Evolutionary conservation across 1,139 yeast genomes (phyloP), one percentile per base, ranked within the genome.

Genomic region (Spencermartinsiella ligniputridi): DNA sequence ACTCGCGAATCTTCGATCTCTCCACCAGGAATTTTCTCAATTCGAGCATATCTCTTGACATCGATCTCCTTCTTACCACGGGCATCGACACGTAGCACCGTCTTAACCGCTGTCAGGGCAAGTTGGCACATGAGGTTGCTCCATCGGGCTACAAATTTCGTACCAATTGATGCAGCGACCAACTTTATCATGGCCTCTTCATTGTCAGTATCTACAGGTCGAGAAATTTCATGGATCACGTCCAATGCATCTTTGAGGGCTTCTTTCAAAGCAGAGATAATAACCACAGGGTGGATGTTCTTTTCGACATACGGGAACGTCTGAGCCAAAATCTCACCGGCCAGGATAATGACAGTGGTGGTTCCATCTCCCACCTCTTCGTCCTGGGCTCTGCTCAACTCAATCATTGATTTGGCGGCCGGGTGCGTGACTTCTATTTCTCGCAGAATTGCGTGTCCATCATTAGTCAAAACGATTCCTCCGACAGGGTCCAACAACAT

Each of bases 361-460:
- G 98, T 92, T 52, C 98, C 98, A 64, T 92, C 98, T 44, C 98
- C 98, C 51, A 92, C 97, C 70, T 94, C 98, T 68, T 94, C 99
- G 64, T 94, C 99, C 70, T 92, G 98, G 6, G 98, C 90, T 70
- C 98, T 79, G 58, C 95, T 83, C 56, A 94, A 76, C 69, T 94
- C 98, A 62, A 94, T 86, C 97, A 94, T 94, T 27, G 96, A 85
- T 69, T 94, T 94, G 43, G 99, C 98, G 6, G 98, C 98, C 3
- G 99, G 64, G 30, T 89, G 98, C 58, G 94, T 75, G 37, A 94
- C 95, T 8, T 97, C 97, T 94, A 94, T 92, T 63, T 94, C 97
- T 61, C 88, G 84, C 57, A 94, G 73, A 58, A 94, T 94, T 15
- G 97, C 89, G 63, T 95, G 98, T 5, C 99, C 99, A 65, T 94